These are phyloP conservation scores for Candida endomychidarum DNA, from an alignment of 805 yeast species.

Conservation along the genomic window DNA sequence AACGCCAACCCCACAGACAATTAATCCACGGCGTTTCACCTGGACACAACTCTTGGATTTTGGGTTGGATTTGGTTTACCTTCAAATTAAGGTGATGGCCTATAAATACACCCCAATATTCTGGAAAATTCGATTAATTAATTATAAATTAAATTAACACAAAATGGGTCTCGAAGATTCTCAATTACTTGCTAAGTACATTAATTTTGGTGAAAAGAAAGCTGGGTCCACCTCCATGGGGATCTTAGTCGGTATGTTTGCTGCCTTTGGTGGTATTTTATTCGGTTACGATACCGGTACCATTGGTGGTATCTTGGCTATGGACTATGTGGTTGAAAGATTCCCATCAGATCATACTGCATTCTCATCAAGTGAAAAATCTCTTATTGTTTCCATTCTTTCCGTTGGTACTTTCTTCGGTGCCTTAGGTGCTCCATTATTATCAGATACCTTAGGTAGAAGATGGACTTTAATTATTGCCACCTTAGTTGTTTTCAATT, in stretches of 20 bases:
- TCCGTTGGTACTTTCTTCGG: slow-evolving; percentile 46
- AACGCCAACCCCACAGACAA: no score
- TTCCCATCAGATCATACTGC: slow-evolving; percentile 20
- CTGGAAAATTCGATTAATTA: no score
- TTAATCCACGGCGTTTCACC: no score
- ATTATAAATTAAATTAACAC: neutral
- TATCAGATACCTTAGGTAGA: slow-evolving; percentile 41
- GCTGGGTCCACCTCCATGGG: slow-evolving; percentile 46
- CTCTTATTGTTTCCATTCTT: slow-evolving; percentile 28
- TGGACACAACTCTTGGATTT: no score
- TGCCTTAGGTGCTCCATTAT: slow-evolving; percentile 35
- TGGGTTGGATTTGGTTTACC: no score
- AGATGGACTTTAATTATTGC: slow-evolving; percentile 36
- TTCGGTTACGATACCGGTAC: slow-evolving; percentile 46
- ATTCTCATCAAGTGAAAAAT: slow-evolving; percentile 23
- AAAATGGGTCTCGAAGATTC: slow-evolving; percentile 43
- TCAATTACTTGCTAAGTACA: slow-evolving; percentile 25
- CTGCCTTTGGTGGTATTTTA: slow-evolving; percentile 43
- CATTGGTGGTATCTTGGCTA: slow-evolving; percentile 42
- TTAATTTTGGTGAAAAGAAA: slow-evolving; percentile 47
- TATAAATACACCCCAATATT: neutral
- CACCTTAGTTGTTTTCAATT: slow-evolving; percentile 34
- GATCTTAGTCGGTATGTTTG: slow-evolving; percentile 39
- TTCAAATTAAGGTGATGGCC: neutral
- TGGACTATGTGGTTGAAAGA: slow-evolving; percentile 32